Percentiles rank a stretch among this genome's conserved stretches.
Evolutionary conservation across 2,329 filamentous ascomycete species (phyloP).

Genomic region (Alternaria dauci): DNA sequence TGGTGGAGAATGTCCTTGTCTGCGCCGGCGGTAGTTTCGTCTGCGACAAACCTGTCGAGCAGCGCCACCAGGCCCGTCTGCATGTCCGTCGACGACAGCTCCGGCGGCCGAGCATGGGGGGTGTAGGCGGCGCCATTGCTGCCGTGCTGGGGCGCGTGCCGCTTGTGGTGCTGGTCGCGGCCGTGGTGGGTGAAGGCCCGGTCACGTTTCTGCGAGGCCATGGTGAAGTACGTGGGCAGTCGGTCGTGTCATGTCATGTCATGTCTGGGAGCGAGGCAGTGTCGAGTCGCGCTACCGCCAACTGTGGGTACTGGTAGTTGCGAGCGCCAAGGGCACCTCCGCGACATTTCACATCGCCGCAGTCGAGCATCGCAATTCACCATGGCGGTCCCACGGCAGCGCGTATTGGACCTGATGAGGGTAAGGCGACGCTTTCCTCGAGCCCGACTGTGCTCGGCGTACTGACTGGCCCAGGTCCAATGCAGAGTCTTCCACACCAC

Average conservation of each 20-base stretch:
- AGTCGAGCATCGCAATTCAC: conserved; percentile 8
- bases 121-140: conserved; percentile 7
- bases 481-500: conserved; percentile 90
- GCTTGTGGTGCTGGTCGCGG: conserved; percentile 13
- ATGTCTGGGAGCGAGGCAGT: neutral
- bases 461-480: conserved; percentile 69
- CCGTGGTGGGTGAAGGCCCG: conserved; percentile 33
- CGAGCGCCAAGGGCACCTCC: conserved; percentile 21
- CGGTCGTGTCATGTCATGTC: no score
- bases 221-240: neutral
- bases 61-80: conserved; percentile 42
- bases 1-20: conserved; percentile 42
- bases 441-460: neutral
- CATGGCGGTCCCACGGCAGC: conserved; percentile 63
- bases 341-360: conserved; percentile 22
- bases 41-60: conserved; percentile 41
- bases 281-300: conserved; percentile 1
- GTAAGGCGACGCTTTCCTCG: conserved; percentile 55
- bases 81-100: conserved; percentile 35
- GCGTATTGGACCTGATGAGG: conserved; percentile 77
- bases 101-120: conserved; percentile 7
- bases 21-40: conserved; percentile 34
- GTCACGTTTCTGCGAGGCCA: conserved; percentile 35
- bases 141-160: conserved; percentile 5
- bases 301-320: conserved; percentile 2